These are phyloP conservation scores for Lentinula boryana DNA, from an alignment of 768 basidiomycete genomes.

Conservation along the genomic window DNA sequence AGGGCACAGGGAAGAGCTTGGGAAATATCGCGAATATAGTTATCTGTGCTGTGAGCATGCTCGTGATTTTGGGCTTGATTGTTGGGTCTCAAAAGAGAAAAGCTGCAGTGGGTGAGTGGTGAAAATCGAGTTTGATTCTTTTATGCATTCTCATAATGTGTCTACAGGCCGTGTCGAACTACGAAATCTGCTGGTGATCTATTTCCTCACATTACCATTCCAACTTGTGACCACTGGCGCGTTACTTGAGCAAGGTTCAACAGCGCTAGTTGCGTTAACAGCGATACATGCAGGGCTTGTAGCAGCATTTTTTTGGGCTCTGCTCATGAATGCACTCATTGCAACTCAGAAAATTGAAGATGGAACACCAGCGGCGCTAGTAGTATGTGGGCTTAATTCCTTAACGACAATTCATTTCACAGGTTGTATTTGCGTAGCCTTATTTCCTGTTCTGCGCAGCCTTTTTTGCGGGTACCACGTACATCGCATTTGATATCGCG, in stretches of 20 bases:
- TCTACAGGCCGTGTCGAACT: slow-evolving; percentile 65
- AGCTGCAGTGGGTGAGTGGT: slow-evolving; percentile 78
- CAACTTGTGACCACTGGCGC: slow-evolving; percentile 81
- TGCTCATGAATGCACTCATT: slow-evolving; percentile 72
- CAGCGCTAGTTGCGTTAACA: slow-evolving; percentile 59
- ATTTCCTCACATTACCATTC: slow-evolving; percentile 67
- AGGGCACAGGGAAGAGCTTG: slow-evolving; percentile 20
- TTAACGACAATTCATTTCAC: slow-evolving; percentile 2
- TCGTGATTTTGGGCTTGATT: slow-evolving; percentile 55
- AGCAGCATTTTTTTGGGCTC: slow-evolving; percentile 71
- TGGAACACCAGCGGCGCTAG: slow-evolving; percentile 63
- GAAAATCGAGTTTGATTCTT: background rate
- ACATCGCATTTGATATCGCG: slow-evolving; percentile 81
- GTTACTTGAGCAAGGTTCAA: slow-evolving; percentile 72
- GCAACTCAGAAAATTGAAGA: slow-evolving; percentile 92
- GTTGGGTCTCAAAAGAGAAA: slow-evolving; percentile 55
- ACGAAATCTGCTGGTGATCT: slow-evolving; percentile 56
- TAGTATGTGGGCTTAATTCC: slow-evolving; percentile 34
- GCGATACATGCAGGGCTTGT: slow-evolving; percentile 79
- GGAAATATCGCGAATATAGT: slow-evolving; percentile 88
- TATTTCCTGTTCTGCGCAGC: slow-evolving; percentile 47
- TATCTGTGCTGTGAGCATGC: slow-evolving; percentile 66
- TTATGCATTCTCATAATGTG: background rate
- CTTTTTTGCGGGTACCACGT: slow-evolving; percentile 69
- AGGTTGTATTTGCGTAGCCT: slow-evolving; percentile 40